Evolutionary conservation across 2,329 filamentous ascomycete species (phyloP), one percentile per base, ranked within the genome.

Genomic region (Phialocephala sp.): DNA sequence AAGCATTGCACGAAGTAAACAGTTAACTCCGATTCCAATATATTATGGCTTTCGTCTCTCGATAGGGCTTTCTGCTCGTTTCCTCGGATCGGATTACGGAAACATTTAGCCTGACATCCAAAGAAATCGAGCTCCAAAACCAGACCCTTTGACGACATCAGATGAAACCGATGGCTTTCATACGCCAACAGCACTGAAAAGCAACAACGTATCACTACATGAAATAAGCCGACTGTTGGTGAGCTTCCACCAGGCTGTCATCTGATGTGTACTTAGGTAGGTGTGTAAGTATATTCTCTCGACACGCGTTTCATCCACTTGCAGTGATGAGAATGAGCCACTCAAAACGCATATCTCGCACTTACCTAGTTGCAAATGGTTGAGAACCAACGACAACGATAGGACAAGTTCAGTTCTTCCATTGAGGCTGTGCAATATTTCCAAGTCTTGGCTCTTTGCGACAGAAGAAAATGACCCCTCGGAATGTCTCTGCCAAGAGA

Each of bases 301-400:
- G 43, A 60, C 64, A 63, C 64, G 64, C 64, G 64, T 66, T 60
- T 66, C 60, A 63, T 63, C 64, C 52, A 56, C 64, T 52, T 27
- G 47, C 14, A 24, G 20, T 58, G 36, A 43, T 43, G 37, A 60
- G 56, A 58, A 20, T 52, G 32, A 54, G 32, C 63, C 63, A 65
- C 54, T 65, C 8, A 64, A n/a, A 32, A n/a, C 14, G 4, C 58
- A 2, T 8, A 52, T 32, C 18, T 5, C 4, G 35, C n/a, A 43
- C 20, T 43, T 12, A 39, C 43, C 58, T 59, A 62, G 55, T 58
- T 27, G 39, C 39, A 24, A 32, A 55, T 55, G 43, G 57, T 56
- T 58, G 12, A 32, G 22, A 43, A 59, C 18, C 15, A 41, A 27
- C 32, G 50, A 45, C 55, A 54, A 54, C 56, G 60, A 66, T 63